A percentile compares a stretch with the other conserved stretches of the same genome.
Evolutionary conservation across 176 grass and related monocot genomes (phyloP).

Genomic region (Areca catechu): DNA sequence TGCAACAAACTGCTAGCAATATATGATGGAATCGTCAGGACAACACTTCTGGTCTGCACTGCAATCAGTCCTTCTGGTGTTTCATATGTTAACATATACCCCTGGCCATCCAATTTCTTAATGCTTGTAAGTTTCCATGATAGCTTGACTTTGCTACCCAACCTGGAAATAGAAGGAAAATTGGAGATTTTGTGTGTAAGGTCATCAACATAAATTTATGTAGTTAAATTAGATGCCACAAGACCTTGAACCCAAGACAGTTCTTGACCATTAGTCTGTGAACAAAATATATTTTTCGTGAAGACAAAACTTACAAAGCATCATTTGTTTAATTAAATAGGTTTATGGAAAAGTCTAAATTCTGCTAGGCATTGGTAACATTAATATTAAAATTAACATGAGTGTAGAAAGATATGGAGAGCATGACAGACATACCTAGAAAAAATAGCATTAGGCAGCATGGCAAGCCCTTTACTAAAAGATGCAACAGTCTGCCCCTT

Average conservation of each 20-base stretch:
- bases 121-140: slow-evolving; percentile 89
- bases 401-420: too few relatives aligned
- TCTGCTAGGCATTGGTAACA: too few relatives aligned
- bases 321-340: too few relatives aligned
- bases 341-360: too few relatives aligned
- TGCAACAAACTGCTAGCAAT: slow-evolving; percentile 73
- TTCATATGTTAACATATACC: slow-evolving; percentile 71
- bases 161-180: slow-evolving; percentile 35
- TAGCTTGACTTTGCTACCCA: slow-evolving; percentile 81
- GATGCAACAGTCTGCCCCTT: slow-evolving; percentile 98
- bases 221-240: too few relatives aligned
- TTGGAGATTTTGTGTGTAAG: too few relatives aligned
- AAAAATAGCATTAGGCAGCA: slow-evolving; percentile 81
- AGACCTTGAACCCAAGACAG: too few relatives aligned
- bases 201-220: too few relatives aligned
- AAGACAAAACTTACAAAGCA: too few relatives aligned
- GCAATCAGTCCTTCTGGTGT: slow-evolving; percentile 60
- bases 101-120: slow-evolving; percentile 52
- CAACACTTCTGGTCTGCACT: slow-evolving; percentile 64
- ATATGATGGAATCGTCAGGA: slow-evolving; percentile 86
- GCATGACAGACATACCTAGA: slow-evolving; percentile 46
- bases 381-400: too few relatives aligned
- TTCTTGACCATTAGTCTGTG: too few relatives aligned
- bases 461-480: slow-evolving; percentile 78
- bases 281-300: too few relatives aligned